Percentiles rank a stretch among this genome's conserved stretches.
phyloP scores from a whole-genome alignment of 2,329 filamentous ascomycete species.

The Pseudogymnoascus sp. region DNA sequence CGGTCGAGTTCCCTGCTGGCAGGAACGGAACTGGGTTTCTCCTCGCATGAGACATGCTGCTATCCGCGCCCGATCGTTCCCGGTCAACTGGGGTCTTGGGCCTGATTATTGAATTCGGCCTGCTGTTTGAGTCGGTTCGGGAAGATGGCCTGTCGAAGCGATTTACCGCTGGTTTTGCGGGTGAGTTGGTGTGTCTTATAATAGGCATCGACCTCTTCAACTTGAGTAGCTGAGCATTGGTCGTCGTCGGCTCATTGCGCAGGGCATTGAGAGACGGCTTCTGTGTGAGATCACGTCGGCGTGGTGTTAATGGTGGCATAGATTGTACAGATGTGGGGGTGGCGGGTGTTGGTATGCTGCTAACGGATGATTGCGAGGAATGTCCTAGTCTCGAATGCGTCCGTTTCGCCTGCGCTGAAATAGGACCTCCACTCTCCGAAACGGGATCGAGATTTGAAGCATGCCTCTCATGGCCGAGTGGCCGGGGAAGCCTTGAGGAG shows the following conservation, averaged over 20 bases:
- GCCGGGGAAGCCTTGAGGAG: slow-evolving; percentile 61
- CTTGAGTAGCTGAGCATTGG: slow-evolving; percentile 54
- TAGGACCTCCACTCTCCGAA: slow-evolving; percentile 75
- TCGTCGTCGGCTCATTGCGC: slow-evolving; percentile 54
- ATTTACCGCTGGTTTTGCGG: slow-evolving; percentile 38
- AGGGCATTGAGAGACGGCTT: slow-evolving; percentile 47
- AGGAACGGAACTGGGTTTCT: slow-evolving; percentile 66
- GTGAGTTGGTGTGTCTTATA: slow-evolving; percentile 42
- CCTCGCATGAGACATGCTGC: slow-evolving; percentile 45
- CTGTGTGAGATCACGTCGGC: slow-evolving; percentile 49
- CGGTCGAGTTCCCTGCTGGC: slow-evolving; percentile 63
- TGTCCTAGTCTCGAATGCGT: slow-evolving; percentile 62
- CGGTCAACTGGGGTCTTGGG: slow-evolving; percentile 64
- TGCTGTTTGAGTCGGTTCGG: slow-evolving; percentile 40
- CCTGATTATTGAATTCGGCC: slow-evolving; percentile 45
- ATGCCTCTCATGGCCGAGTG: slow-evolving; percentile 58
- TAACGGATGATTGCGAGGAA: slow-evolving; percentile 58
- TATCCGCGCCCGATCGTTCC: slow-evolving; percentile 36
- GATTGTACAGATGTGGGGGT: slow-evolving; percentile 47
- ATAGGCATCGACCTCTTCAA: slow-evolving; percentile 57
- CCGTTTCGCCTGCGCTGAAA: slow-evolving; percentile 49
- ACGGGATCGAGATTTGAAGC: slow-evolving; percentile 82
- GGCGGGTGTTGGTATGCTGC: slow-evolving; percentile 53
- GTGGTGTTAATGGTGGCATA: slow-evolving; percentile 49
- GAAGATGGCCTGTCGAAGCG: slow-evolving; percentile 52